Evolutionary conservation across 1,284 basidiomycete species (phyloP).

Genomic region (Ceratobasidium sp.): DNA sequence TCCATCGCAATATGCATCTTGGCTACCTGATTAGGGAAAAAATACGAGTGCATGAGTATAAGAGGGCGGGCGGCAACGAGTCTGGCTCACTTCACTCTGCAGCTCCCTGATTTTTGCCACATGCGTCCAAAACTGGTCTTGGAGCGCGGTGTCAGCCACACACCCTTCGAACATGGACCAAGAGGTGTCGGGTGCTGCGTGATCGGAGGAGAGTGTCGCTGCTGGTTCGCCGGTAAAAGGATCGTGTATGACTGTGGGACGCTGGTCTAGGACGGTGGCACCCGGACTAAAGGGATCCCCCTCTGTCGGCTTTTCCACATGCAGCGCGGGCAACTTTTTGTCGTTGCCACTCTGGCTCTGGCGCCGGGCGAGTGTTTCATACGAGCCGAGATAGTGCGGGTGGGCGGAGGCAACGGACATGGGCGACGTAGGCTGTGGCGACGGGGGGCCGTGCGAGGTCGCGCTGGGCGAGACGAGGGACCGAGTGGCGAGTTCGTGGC

Average conservation of each 20-base stretch:
- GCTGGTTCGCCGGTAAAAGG: conserved; percentile 14
- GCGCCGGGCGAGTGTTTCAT: neutral
- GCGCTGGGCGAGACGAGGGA: neutral
- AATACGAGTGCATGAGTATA: neutral
- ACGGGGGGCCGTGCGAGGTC: neutral
- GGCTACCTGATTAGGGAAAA: conserved; percentile 1
- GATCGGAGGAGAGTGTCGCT: neutral
- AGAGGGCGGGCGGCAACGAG: neutral
- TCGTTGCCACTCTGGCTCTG: neutral
- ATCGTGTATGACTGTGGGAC: conserved; percentile 3
- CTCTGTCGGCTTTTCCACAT: neutral
- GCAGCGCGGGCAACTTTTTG: neutral
- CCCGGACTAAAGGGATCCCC: neutral
- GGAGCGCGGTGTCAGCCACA: neutral
- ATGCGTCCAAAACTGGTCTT: conserved; percentile 20
- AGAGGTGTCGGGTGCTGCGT: neutral
- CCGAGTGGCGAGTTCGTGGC: conserved; percentile 13
- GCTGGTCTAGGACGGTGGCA: neutral
- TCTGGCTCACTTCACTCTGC: conserved; percentile 4
- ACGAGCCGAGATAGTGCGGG: neutral
- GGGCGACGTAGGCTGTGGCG: conserved; percentile 7
- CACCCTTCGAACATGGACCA: conserved; percentile 8
- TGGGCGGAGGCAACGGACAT: neutral
- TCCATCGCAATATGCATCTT: conserved; percentile 32
- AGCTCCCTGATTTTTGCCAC: conserved; percentile 26